A percentile compares a stretch with the other conserved stretches of the same genome.
Evolutionary conservation across 73 alveolate species (phyloP).

Genomic region (Paramecium pentaurelia): DNA sequence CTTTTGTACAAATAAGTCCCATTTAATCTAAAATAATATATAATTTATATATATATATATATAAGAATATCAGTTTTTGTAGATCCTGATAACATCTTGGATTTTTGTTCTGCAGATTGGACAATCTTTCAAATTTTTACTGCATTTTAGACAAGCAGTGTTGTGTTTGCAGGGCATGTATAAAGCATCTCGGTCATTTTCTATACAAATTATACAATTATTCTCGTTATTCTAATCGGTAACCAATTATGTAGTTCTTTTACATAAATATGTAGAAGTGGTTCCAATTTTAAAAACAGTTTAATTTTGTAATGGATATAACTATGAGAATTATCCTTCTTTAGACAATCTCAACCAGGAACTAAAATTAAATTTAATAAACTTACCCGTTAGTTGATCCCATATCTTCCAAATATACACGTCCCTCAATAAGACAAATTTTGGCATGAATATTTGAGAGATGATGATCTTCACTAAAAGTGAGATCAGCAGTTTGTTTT

Average conservation of each 20-base stretch:
- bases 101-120: conserved; percentile 80
- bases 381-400: conserved; percentile 59
- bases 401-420: conserved; percentile 54
- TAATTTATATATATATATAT: not conserved
- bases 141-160: conserved; percentile 75
- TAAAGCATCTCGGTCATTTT: conserved; percentile 74
- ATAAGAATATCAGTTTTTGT: conserved; percentile 57
- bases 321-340: conserved; percentile 25
- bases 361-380: not conserved
- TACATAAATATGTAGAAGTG: conserved; percentile 53
- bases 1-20: conserved; percentile 32
- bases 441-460: conserved; percentile 61
- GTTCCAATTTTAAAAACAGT: conserved; percentile 57
- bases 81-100: conserved; percentile 74
- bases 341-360: conserved; percentile 56
- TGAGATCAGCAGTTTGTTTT: conserved; percentile 43
- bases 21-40: not conserved
- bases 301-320: not conserved
- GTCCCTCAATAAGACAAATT: conserved; percentile 42
- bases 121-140: conserved; percentile 69
- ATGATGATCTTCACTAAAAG: conserved; percentile 55
- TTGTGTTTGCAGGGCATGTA: conserved; percentile 83
- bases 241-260: not conserved
- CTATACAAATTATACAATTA: conserved; percentile 74
- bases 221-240: not conserved